phyloP scores from a whole-genome alignment of 768 basidiomycete species.

The Pluteus cervinus region DNA sequence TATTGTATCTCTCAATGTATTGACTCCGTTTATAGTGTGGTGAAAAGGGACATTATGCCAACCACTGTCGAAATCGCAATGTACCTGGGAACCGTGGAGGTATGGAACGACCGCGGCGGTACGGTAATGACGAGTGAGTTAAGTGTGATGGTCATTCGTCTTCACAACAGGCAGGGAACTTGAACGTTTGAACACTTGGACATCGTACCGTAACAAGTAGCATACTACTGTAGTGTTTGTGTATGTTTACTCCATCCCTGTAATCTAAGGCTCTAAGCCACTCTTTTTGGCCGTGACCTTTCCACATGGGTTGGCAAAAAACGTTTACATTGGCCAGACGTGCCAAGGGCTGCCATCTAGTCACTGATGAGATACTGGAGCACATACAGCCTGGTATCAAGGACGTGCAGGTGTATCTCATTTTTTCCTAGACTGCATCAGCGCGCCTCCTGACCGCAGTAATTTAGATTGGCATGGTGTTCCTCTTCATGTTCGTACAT shows the following conservation, averaged over 20 bases:
- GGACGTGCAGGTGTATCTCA: conserved; percentile 47
- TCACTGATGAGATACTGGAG: conserved; percentile 68
- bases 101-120: conserved; percentile 49
- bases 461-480: conserved; percentile 75
- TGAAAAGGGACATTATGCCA: conserved; percentile 92
- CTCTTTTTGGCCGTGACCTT: background rate
- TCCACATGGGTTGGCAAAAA: conserved; percentile 84
- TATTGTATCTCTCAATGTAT: conserved; percentile 1
- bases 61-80: conserved; percentile 86
- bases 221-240: no score
- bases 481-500: conserved; percentile 72
- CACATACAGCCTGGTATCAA: conserved; percentile 68
- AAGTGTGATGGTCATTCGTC: background rate
- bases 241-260: no score
- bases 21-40: conserved; percentile 55
- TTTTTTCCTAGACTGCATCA: conserved; percentile 1
- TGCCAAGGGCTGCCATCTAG: conserved; percentile 71
- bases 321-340: conserved; percentile 59
- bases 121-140: conserved; percentile 23
- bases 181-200: no score
- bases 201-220: no score
- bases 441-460: background rate
- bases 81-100: conserved; percentile 90
- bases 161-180: no score
- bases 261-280: background rate